Conservation (phyloP, 768 basidiomycete species). For the Suillus tomentosus region DNA sequence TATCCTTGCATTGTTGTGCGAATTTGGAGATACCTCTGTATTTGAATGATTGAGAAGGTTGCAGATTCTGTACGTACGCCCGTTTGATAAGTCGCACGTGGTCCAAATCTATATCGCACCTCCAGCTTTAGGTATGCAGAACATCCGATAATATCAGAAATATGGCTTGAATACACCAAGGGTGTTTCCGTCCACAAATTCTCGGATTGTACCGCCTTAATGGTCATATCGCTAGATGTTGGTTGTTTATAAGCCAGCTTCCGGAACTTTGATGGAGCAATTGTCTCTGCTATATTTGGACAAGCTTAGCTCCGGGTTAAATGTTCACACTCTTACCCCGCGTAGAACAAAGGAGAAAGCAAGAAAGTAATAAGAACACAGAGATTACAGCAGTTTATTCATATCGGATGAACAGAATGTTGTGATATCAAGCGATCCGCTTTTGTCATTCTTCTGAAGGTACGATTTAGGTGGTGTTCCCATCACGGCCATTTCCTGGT, state of each 20-base stretch:
- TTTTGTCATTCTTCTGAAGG: not conserved
- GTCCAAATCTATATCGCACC: conserved; percentile 38
- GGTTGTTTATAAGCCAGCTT: not conserved
- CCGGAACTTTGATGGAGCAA: not conserved
- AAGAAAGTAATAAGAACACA: not conserved
- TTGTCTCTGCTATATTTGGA: not conserved
- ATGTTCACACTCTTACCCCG: not conserved
- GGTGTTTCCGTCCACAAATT: conserved; percentile 65
- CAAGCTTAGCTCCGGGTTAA: not conserved
- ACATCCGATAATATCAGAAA: conserved; percentile 54
- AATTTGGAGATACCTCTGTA: conserved; percentile 70
- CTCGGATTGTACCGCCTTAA: conserved; percentile 4
- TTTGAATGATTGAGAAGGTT: conserved; percentile 78
- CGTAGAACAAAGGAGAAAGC: not conserved
- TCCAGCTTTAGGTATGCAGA: conserved; percentile 74
- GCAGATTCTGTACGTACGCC: conserved; percentile 54
- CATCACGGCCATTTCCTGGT: conserved; percentile 1
- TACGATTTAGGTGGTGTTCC: conserved; percentile 1
- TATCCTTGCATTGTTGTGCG: conserved; percentile 49
- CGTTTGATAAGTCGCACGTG: not conserved
- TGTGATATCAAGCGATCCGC: not conserved
- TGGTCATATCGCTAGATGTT: conserved; percentile 13
- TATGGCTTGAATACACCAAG: conserved; percentile 57
- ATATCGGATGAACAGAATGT: not conserved
- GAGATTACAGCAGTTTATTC: not conserved